Evolutionary conservation across 306 rosid species (phyloP).

Genomic region (Gynostemma pentaphyllum): DNA sequence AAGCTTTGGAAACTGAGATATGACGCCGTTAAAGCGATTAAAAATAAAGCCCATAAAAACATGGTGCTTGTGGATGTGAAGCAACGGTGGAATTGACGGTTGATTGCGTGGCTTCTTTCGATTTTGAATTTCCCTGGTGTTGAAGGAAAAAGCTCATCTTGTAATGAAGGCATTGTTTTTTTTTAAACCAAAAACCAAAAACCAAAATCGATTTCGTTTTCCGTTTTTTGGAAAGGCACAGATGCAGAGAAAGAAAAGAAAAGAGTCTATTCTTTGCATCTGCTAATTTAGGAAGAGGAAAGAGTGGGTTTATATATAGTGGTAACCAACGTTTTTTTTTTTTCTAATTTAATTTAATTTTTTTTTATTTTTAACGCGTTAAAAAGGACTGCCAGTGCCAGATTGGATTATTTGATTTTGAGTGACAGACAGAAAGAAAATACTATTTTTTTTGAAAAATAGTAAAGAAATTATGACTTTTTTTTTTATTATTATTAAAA

Average conservation of each 20-base stretch:
- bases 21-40: constrained; percentile 52
- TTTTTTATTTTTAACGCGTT: constrained; percentile 32
- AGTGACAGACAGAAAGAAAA: neutral
- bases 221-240: constrained; percentile 2
- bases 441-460: neutral
- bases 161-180: constrained; percentile 32
- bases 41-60: constrained; percentile 57
- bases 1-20: constrained; percentile 49
- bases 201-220: too few relatives aligned
- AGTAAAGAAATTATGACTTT: neutral
- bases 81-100: constrained; percentile 51
- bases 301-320: constrained; percentile 24
- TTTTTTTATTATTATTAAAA: neutral
- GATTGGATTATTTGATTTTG: neutral
- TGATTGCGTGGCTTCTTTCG: constrained; percentile 35
- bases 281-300: neutral
- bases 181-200: neutral
- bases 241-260: constrained; percentile 25
- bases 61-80: constrained; percentile 60
- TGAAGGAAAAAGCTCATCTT: constrained; percentile 49
- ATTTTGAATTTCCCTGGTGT: constrained; percentile 63
- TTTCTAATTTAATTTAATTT: too few relatives aligned
- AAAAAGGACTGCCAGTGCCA: constrained; percentile 15
- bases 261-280: constrained; percentile 23
- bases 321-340: constrained; percentile 1